Percentiles rank a stretch among this genome's conserved stretches.
phyloP scores from a whole-genome alignment of 1,139 yeast species.

The Eremothecium coryli region DNA sequence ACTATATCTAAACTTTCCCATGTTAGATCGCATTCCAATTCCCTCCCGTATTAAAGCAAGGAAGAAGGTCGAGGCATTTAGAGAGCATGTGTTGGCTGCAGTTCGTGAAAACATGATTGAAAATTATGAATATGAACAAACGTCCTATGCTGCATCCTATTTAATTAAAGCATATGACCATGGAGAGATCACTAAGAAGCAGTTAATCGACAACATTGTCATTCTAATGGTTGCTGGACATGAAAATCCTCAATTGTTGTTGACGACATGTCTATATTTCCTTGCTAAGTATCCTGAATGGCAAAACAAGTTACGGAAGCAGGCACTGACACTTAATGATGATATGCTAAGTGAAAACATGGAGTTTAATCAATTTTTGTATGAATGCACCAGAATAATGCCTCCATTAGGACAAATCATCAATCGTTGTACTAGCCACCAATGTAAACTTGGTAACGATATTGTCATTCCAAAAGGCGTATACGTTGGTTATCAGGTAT shows the following conservation, averaged over 20 bases:
- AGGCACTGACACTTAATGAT: constrained; percentile 16
- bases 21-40: constrained; percentile 42
- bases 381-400: constrained; percentile 43
- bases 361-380: constrained; percentile 35
- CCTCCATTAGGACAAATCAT: constrained; percentile 56
- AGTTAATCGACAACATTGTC: constrained; percentile 48
- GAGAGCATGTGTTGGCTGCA: constrained; percentile 30
- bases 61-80: constrained; percentile 37
- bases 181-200: constrained; percentile 37
- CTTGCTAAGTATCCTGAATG: constrained; percentile 36
- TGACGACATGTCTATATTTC: constrained; percentile 42
- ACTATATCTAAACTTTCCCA: constrained; percentile 46
- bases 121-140: constrained; percentile 30
- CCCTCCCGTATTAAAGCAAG: constrained; percentile 42
- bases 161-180: constrained; percentile 35
- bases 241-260: constrained; percentile 50
- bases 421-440: constrained; percentile 39
- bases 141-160: constrained; percentile 28
- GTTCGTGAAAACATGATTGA: constrained; percentile 27
- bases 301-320: constrained; percentile 35
- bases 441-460: constrained; percentile 35
- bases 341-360: constrained; percentile 6
- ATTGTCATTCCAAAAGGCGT: constrained; percentile 45
- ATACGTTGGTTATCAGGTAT: constrained; percentile 51
- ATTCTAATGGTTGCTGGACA: constrained; percentile 54